Evolutionary conservation across 768 basidiomycete species (phyloP), one percentile per base, ranked within the genome.

Genomic region (Pisolithus microcarpus): DNA sequence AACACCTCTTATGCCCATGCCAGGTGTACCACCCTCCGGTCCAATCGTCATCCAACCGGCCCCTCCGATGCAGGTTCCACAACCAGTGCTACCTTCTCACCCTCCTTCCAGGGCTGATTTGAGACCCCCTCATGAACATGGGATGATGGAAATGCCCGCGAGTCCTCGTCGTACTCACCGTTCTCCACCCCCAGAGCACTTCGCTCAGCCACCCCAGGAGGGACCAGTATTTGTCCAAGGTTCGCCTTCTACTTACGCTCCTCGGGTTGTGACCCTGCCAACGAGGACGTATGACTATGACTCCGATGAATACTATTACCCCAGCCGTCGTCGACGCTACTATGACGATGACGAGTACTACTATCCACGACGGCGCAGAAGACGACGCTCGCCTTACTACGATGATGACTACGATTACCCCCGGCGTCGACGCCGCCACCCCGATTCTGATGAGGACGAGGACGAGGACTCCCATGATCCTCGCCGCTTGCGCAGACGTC

Each of bases 241-340:
- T 43, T 59, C 64, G 15, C 71, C 61, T 38, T 55, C 62, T 39
- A 60, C 62, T 43, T 60, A 59, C 23, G 62, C 54, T 19, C 62
- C 56, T 46, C 58, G 48, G 31, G 44, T 54, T 18, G 24, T 50
- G 5, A 52, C 31, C 19, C 38, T 50, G 40, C 55, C 54, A 8
- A 38, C 55, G 31, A 18, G 54, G 55, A 51, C 59, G 39, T 51
- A 43, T 34, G 31, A 49, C 52, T 43, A 18, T 30, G 40, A 21
- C 64, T 49, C 24, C 3, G 54, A 55, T 8, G 52, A 55, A 40
- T 3, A 38, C 36, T 28, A 44, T 11, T 21, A 43, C 30, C 54
- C 40, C 37, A 42, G 54, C 38, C 42, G 23, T 13, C 38, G 39
- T 42, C 53, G 56, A 38, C 5, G 5, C 26, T 49, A 51, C 38